Conservation (phyloP, 1,139 yeast species). For the Meyerozyma smithsonii region DNA sequence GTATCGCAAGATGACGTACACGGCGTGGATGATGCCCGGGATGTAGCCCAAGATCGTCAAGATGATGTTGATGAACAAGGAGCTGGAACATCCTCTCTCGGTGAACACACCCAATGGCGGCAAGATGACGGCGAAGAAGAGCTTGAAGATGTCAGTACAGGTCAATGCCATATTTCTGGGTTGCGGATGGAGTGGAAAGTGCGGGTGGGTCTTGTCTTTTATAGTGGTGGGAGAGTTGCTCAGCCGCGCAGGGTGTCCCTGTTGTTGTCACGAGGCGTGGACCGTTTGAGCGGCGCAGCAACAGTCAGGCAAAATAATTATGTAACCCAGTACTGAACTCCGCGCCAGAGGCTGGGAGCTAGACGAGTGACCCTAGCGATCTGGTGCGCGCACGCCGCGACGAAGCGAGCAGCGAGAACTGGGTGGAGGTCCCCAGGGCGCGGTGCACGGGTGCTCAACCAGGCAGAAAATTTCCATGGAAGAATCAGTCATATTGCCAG, state of each 20-base stretch:
- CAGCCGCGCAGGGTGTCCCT: background rate
- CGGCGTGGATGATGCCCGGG: constrained; percentile 64
- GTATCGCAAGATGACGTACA: constrained; percentile 47
- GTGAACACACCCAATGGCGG: constrained; percentile 76
- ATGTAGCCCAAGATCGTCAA: constrained; percentile 61
- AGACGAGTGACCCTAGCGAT: background rate
- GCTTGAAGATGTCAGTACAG: constrained; percentile 44
- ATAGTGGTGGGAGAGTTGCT: background rate
- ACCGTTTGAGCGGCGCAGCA: background rate
- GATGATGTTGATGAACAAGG: constrained; percentile 54
- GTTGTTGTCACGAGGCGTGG: background rate
- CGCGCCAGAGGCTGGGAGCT: background rate
- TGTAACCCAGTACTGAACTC: background rate
- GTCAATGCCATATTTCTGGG: background rate
- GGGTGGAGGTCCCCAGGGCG: no score
- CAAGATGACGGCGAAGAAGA: constrained; percentile 56
- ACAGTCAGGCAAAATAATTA: background rate
- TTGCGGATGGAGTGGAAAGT: no score
- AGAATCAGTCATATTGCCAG: background rate
- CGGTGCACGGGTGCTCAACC: background rate
- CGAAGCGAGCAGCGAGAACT: background rate
- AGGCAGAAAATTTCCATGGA: background rate
- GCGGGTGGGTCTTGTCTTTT: no score
- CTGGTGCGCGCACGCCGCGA: background rate
- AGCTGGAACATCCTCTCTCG: constrained; percentile 57